phyloP scores from a whole-genome alignment of 2,329 filamentous ascomycete species.

The Nannizzia gypsea region DNA sequence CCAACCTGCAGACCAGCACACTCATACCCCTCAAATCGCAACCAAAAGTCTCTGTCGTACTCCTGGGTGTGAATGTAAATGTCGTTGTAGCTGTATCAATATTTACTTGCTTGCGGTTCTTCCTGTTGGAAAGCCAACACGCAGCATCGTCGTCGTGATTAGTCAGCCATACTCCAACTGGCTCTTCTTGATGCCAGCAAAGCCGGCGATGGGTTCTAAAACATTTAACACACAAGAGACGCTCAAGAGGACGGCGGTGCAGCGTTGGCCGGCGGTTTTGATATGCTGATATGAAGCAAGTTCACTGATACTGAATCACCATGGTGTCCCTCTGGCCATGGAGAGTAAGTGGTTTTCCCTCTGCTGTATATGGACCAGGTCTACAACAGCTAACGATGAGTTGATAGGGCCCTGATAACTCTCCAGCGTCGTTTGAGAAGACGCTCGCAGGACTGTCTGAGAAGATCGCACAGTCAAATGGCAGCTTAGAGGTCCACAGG shows the following conservation, averaged over 20 bases:
- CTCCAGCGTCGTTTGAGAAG: slow-evolving; percentile 88
- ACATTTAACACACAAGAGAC: background rate
- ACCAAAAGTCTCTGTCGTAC: no score
- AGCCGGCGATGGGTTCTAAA: background rate
- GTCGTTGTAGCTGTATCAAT: no score
- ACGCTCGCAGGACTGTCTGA: slow-evolving; percentile 66
- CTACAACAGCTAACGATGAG: background rate
- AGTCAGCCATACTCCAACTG: background rate
- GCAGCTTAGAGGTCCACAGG: slow-evolving; percentile 61
- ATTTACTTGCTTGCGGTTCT: no score
- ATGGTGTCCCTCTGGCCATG: slow-evolving; percentile 86
- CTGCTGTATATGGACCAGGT: background rate
- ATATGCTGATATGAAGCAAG: background rate
- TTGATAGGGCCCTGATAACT: slow-evolving; percentile 59
- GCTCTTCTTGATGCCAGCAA: background rate
- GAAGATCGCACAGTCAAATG: slow-evolving; percentile 67
- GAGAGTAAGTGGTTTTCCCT: slow-evolving; percentile 44
- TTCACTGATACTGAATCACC: background rate
- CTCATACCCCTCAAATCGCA: no score
- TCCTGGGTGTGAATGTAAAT: no score
- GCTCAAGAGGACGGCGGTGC: background rate
- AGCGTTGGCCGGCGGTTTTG: background rate
- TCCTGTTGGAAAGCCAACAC: no score
- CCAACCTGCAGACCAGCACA: no score
- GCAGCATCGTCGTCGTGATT: background rate